Base-by-base conservation (phyloP, 2,329 filamentous ascomycete genomes). In the Leptographium galeiforme region DNA sequence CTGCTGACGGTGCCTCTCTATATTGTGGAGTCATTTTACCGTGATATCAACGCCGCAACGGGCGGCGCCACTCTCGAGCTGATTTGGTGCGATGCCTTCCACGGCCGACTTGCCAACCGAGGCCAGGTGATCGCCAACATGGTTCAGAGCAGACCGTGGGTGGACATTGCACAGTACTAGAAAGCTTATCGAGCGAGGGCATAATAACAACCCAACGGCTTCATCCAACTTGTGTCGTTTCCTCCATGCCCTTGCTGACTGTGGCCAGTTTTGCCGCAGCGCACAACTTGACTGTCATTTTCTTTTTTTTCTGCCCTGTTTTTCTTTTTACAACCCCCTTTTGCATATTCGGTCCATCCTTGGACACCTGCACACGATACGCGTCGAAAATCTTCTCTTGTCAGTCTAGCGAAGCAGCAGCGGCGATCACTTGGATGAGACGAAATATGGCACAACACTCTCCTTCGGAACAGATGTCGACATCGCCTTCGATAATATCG, bases 11-110 rank as follows among this genome's bases (percentile, higher is more conserved):
- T 66, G 12, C 72, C 73, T 4, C 65, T 77, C 61, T 65, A 62
- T 8, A 66, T 72, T 14, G 72, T 69, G 1, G 62, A 70, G 56
- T 62, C 67, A n/a, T 68, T 72, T 39, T 77, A 71, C 57, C 63
- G 63, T 30, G 66, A 67, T 8, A 64, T 72, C 48, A 66, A 69
- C 51, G 60, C 63, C 8, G 58, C 63, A 8, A 67, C 66, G 4
- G 68, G 69, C 46, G 70, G 73, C 33, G 71, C 68, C 4, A 57
- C 70, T 32, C 61, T 74, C 34, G 74, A 76, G 61, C 58, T 73
- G 13, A 61, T 74, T 56, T 77, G 74, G 74, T 69, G 75, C 41
- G 70, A 73, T 8, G 66, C 60, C 2, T 76, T 76, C 57, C 64
- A 67, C 44, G 61, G 59, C 33, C 63, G 70, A 11, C 55, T 77